Base-by-base conservation (phyloP, 2,329 filamentous ascomycete species). In the Rhinocladiella similis region DNA sequence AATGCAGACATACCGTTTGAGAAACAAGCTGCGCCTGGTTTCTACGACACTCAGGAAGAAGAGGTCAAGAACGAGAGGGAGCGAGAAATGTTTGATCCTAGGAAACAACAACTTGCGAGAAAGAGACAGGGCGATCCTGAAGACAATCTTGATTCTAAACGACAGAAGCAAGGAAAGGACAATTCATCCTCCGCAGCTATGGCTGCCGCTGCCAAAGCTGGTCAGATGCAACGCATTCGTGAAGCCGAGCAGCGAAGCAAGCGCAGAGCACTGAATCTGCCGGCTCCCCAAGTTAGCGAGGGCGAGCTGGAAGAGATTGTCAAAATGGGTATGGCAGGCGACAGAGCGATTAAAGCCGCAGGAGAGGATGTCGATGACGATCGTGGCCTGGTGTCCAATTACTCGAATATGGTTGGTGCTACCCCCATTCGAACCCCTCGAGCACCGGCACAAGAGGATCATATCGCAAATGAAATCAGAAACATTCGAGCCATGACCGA, bases 1-100 rank as follows among this genome's bases (percentile, higher is more conserved):
- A 99, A 99, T 73, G 94, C 94, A 66, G 94, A 99, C 67, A 96
- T 99, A 63, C 94, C 94, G 0, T 97, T 99, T 64, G 94, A 99
- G 73, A 97, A 94, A 74, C 89, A 90, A 62, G 87, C 94, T 0
- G 88, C 89, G 0, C 78, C 86, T 19, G 94, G 94, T 12, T 99
- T 99, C 71, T 96, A 93, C 75, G 93, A 99, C 70, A 99, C 94
- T 0, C 80, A 79, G 3, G 91, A 97, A 13, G 94, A 99, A 70
- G 79, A 89, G 63, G 75, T 78, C 3, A 81, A 80, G 63, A 99
- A 99, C 72, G 93, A 99, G 73, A 83, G 83, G 57, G 87, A 96
- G 70, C 84, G 91, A 49, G 86, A 89, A 56, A 84, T 86, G 52
- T 97, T 97, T 64, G 94, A 99, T 71, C 94, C 94, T 1, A 83